Base-by-base conservation (phyloP, 2,329 filamentous ascomycete genomes). In the Fusarium sororula region DNA sequence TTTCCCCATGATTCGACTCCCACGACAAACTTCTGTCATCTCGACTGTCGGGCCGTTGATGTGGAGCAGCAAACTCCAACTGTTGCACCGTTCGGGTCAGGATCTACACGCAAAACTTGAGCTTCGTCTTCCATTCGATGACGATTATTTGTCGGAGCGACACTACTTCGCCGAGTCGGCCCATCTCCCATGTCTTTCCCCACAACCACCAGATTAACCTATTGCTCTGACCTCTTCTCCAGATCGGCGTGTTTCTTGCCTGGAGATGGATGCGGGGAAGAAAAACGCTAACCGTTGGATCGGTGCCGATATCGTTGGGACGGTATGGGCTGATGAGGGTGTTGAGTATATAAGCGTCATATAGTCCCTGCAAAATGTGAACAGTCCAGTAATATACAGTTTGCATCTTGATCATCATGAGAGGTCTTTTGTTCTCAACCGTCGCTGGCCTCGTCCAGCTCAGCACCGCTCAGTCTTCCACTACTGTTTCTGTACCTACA, bases 401-500 rank as follows among this genome's bases (percentile, higher is more conserved):
- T 14, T 38, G 15, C 26, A 41, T 41, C 20, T 28, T 54, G 51
- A 41, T 41, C 51, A 28, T n/a, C 32, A 67, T 67, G 64, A 59
- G 35, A 41, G n/a, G 48, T 22, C 28, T 50, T 18, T 18, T 67
- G 6, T 38, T 69, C 5, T 53, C 50, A 39, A 37, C 42, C 28
- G 8, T 64, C 37, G 32, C 44, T 47, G 58, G 66, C 15, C 66
- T 69, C 18, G 37, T 37, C 18, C 62, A 53, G 41, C 24, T 60
- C 0, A 35, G 38, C 10, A 10, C 28, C 8, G 51, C 59, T 4
- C 45, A 61, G 11, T 41, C 65, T 18, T 26, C 56, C 5, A 68
- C 65, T 1, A 32, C 45, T 12, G 22, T 26, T 20, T 7, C 54
- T 30, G 73, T 79, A 11, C 74, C 78, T 1, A 77, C 76, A 1